phyloP scores from a whole-genome alignment of 2,329 filamentous ascomycete species.

The Colletotrichum truncatum region DNA sequence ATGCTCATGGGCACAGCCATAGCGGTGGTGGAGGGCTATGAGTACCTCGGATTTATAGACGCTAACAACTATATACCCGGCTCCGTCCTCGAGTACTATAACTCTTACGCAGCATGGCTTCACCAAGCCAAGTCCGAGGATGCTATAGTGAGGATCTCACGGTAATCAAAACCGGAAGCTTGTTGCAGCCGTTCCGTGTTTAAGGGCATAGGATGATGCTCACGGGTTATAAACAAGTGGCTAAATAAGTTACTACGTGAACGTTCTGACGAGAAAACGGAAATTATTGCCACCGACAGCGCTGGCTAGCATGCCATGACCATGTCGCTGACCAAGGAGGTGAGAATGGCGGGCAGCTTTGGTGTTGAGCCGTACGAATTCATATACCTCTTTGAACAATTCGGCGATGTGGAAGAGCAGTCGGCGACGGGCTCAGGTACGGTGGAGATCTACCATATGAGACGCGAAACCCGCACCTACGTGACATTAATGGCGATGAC shows the following conservation, averaged over 20 bases:
- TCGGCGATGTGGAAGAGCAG: background rate
- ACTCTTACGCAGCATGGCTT: background rate
- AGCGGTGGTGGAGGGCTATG: background rate
- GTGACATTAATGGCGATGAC: slow-evolving; percentile 18
- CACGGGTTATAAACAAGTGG: background rate
- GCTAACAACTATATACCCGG: slow-evolving; percentile 18
- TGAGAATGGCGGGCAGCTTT: slow-evolving; percentile 11
- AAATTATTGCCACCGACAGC: background rate
- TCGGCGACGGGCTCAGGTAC: no score
- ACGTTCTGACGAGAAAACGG: background rate
- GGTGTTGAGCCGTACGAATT: slow-evolving; percentile 13
- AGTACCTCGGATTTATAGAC: slow-evolving; percentile 17
- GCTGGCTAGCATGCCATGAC: slow-evolving; percentile 18
- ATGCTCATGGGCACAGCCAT: slow-evolving; percentile 13
- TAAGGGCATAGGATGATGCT: background rate
- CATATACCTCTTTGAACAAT: background rate
- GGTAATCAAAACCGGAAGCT: slow-evolving; percentile 10
- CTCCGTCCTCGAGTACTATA: slow-evolving; percentile 13
- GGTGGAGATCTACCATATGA: slow-evolving; percentile 8
- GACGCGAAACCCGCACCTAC: slow-evolving; percentile 15
- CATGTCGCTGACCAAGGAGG: slow-evolving; percentile 2
- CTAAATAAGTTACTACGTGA: slow-evolving; percentile 2
- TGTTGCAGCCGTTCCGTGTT: background rate
- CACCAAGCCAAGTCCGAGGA: background rate
- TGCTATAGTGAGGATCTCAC: slow-evolving; percentile 12